phyloP scores from a whole-genome alignment of 2,329 filamentous ascomycete genomes.

The Xylaria sp. region DNA sequence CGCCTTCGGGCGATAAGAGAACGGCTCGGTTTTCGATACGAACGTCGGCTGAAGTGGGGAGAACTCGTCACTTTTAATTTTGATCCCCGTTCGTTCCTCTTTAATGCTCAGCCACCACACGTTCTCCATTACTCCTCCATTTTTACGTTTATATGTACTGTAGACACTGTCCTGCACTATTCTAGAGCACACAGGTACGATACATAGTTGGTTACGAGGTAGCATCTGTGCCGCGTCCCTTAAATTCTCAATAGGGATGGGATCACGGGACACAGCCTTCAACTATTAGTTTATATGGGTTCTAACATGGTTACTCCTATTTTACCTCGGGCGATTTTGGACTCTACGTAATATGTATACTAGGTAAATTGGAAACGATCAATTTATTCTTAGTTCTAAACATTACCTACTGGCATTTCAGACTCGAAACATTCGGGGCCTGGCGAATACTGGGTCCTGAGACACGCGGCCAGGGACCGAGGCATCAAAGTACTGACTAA shows the following conservation, averaged over 20 bases:
- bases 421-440: constrained; percentile 31
- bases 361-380: too few species aligned
- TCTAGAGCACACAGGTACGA: too few species aligned
- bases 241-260: too few species aligned
- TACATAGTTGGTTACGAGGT: too few species aligned
- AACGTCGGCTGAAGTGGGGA: constrained; percentile 24
- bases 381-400: not conserved
- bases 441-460: constrained; percentile 20
- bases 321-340: too few species aligned
- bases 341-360: too few species aligned
- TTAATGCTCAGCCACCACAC: constrained; percentile 33
- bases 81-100: constrained; percentile 9
- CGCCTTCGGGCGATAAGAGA: constrained; percentile 17
- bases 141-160: not conserved
- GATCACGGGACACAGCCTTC: not conserved
- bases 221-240: too few species aligned
- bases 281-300: too few species aligned
- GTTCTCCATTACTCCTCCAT: not conserved
- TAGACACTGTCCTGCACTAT: too few species aligned
- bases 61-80: constrained; percentile 34
- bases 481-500: not conserved
- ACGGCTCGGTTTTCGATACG: not conserved
- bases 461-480: constrained; percentile 25
- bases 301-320: too few species aligned
- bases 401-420: not conserved